Base-by-base conservation (phyloP, 257 asterid genomes). In the Eustoma russellianum region DNA sequence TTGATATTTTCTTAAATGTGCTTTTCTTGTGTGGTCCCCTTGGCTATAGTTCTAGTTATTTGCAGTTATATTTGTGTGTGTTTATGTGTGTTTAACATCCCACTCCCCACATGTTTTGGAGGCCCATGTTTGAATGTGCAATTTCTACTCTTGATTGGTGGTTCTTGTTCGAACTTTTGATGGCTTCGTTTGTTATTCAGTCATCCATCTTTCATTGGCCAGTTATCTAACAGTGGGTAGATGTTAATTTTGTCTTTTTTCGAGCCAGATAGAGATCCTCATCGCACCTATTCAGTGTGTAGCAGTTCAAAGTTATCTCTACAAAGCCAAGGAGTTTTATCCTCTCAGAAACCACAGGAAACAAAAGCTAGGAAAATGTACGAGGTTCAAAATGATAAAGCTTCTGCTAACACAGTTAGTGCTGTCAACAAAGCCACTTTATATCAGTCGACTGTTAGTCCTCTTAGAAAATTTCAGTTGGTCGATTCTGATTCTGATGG, bases 381-480 rank as follows among this genome's bases (percentile, higher is more conserved):
- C 55, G 74, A 60, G 24, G 71, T 57, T 59, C 50, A 70, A 40
- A 74, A 74, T 60, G 59, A 71, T 67, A 74, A 76, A 14, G 72
- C 75, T 48, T 71, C 79, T 28, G 55, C 17, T 38, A 65, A 65
- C 48, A 64, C 53, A 41, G 73, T 55, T 56, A 64, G 61, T 48
- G 58, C 51, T 41, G 50, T 67, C 70, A 66, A 59, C 70, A 71
- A 63, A 50, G 13, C 62, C 48, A 24, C 70, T 41, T 71, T 81
- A 59, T 84, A 93, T 3, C 56, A 71, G 65, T 67, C 72, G 62
- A 57, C 80, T 54, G 60, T 70, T 54, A 92, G 97, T 70, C 98
- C 98, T 61, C 68, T 85, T 53, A 83, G 95, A 77, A 85, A 64
- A 76, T 92, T 85, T 74, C 95, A 83, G 75, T 63, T 92, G 78